Evolutionary conservation across 371 early-diverging fungal genomes (phyloP), one percentile per base, ranked within the genome.

Genomic region (Apophysomyces trapeziformis): DNA sequence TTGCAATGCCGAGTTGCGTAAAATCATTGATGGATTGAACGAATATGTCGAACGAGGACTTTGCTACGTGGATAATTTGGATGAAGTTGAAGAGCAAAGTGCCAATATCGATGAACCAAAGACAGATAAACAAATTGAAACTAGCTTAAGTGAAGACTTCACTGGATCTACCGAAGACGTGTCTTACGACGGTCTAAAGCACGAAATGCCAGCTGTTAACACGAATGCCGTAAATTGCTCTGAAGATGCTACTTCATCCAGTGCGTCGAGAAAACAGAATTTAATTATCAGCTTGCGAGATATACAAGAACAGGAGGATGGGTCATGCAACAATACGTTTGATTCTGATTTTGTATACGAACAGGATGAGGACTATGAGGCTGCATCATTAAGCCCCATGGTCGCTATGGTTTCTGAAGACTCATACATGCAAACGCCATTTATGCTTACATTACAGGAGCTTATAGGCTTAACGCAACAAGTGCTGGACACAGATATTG

Each of bases 1-100:
- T 0, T 83, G 84, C 60, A 68, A 83, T 54, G 80, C 78, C 37
- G 79, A 79, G 37, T 67, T 91, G 0, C 75, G 86, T 36, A 75
- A 86, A 32, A 86, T 92, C 64, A 86, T 93, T 45, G 80, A 87
- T 43, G 92, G 89, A 13, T 71, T 93, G 37, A 88, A 88, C 61
- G 87, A 89, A 50, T 88, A 83, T 62, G 91, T 90, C 2, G 92
- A 93, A 67, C 79, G 79, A 21, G 85, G 86, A 1, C 68, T 91
- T 58, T 85, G 85, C 36, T 89, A 86, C 65, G 87, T 85, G 1
- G 85, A 86, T 61, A 79, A 85, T 57, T 62, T 73, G 56, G 74
- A 77, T 57, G 68, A 69, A 43, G 57, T 72, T 13, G 43, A 71
- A 12, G 74, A 77, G 60, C 68, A 77, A 11, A 71, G 69, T 1